Evolutionary conservation across 192 early-diverging fungal genomes (phyloP).

Genomic region (Podochytrium sp.): DNA sequence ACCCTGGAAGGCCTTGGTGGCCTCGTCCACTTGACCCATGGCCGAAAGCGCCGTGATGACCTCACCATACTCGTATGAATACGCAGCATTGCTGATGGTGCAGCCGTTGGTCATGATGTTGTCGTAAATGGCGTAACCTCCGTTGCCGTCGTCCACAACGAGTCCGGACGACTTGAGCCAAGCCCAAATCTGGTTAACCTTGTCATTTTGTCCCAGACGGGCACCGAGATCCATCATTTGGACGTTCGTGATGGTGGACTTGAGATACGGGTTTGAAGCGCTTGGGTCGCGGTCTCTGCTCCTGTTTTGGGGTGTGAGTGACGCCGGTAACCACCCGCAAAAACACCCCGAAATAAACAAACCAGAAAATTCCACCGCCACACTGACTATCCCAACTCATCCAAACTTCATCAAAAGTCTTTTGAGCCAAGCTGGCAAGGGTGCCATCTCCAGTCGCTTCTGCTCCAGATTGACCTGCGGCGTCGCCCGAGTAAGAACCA

Average conservation of each 20-base stretch:
- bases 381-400: conserved; percentile 44
- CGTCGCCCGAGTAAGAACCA: too few species aligned
- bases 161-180: conserved; percentile 39
- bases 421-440: conserved; percentile 23
- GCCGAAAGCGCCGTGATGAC: neutral
- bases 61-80: conserved; percentile 31
- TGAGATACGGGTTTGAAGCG: conserved; percentile 20
- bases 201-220: conserved; percentile 36
- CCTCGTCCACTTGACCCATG: neutral
- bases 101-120: neutral
- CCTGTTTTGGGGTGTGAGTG: neutral
- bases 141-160: neutral
- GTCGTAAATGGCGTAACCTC: conserved; percentile 22
- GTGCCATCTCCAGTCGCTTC: neutral
- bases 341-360: neutral
- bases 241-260: conserved; percentile 51
- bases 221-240: conserved; percentile 42
- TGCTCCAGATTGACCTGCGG: conserved; percentile 22
- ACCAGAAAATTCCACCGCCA: conserved; percentile 59
- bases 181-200: conserved; percentile 32
- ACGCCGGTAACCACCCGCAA: neutral
- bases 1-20: neutral
- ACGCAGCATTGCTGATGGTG: neutral
- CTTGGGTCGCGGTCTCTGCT: conserved; percentile 34
- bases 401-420: conserved; percentile 42